These are phyloP conservation scores for Penicillium occitanis DNA, from an alignment of 2,329 filamentous ascomycete genomes.

Conservation along the genomic window DNA sequence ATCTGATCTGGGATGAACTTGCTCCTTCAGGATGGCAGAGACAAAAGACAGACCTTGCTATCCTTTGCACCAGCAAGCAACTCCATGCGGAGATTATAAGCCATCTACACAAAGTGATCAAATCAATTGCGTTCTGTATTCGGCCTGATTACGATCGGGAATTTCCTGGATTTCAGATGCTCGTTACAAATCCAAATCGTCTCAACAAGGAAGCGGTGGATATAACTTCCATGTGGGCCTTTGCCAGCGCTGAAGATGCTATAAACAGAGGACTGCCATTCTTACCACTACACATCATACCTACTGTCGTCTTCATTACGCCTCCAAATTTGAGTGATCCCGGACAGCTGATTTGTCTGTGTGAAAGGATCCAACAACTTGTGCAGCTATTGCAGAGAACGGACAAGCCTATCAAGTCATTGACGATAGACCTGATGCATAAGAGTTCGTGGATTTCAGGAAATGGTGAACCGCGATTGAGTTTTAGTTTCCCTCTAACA, in stretches of 20 bases:
- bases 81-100: neutral
- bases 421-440: neutral
- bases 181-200: neutral
- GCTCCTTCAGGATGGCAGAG: neutral
- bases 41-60: slow-evolving; percentile 5
- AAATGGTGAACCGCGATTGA: neutral
- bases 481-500: neutral
- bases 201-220: neutral
- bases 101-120: neutral
- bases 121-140: neutral
- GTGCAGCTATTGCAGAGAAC: neutral
- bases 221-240: neutral
- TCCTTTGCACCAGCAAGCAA: slow-evolving; percentile 3
- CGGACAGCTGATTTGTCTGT: slow-evolving; percentile 1
- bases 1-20: slow-evolving; percentile 1
- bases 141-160: neutral
- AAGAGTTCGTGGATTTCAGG: neutral
- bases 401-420: neutral
- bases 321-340: neutral
- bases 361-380: neutral
- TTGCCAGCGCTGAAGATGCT: neutral
- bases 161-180: neutral
- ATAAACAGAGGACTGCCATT: neutral
- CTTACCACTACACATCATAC: neutral
- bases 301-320: neutral